Base-by-base conservation (phyloP, 1,284 basidiomycete genomes). In the Hymenochaete sp. region DNA sequence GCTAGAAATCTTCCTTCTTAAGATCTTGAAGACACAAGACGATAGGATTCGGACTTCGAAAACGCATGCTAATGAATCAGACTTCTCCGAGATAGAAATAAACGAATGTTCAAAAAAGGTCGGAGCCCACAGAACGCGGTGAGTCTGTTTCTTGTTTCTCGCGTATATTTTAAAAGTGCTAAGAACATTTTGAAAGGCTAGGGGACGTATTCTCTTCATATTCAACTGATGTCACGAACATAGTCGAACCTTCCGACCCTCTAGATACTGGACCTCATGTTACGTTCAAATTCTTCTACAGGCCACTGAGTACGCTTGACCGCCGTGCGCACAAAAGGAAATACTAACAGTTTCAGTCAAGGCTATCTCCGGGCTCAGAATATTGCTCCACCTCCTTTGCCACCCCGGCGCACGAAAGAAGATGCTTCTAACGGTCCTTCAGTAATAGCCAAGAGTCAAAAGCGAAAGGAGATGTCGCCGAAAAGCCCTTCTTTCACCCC, bases 291-390 rank as follows among this genome's bases (percentile, higher is more conserved):
- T 39, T 39, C 13, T 26, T n/a, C 7, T 39, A 39, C 22, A 39
- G 38, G 28, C 38, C 38, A 5, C 38, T 22, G 14, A 26, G 38
- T 39, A 39, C 25, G 19, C 16, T 22, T n/a, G 6, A 11, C 10
- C 19, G 7, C 9, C 24, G 22, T 16, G 14, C 4, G 13, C 5
- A 11, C 13, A 24, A 19, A n/a, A 11, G 18, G 21, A 5, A 11
- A 22, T 3, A 4, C 29, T 33, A 16, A 24, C 11, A 2, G 26
- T 8, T 9, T 28, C 13, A 5, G 3, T 19, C 36, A 19, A 43
- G 41, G 31, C 7, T 43, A 21, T 33, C 41, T 43, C n/a, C 41
- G 36, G 26, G 41, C 41, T 13, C 41, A 43, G 26, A 10, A 32
- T 24, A 43, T 43, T 2, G 26, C 26, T 13, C 41, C 41, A 9